Base-by-base conservation (phyloP, 371 early-diverging fungal species). In the Catenaria anguillulae region DNA sequence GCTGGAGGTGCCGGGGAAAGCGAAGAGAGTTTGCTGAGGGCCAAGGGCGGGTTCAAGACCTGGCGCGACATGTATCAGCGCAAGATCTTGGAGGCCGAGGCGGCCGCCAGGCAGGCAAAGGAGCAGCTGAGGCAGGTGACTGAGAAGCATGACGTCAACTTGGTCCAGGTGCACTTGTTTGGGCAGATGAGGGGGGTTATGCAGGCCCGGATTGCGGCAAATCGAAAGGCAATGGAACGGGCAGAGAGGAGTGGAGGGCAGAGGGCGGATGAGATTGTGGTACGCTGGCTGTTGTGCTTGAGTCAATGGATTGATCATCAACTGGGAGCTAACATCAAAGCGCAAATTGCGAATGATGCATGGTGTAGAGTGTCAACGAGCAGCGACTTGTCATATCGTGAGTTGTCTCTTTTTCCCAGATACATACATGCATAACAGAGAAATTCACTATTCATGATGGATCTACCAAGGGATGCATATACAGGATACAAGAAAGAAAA, bases 31-130 rank as follows among this genome's bases (percentile, higher is more conserved):
- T 17, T 17, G 17, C 10, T 17, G 40, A 75, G 75, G 64, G 68
- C 70, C 55, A 56, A 64, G 13, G 64, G 77, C 15, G 80, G 80
- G 12, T 80, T 78, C 71, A 75, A 76, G 59, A 73, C 79, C 13
- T 80, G 75, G 60, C 64, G 79, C 17, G 80, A 80, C 33, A 60
- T 76, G 55, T 80, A 75, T 64, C 69, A 64, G 50, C 69, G 71
- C 43, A 68, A 71, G 56, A 69, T 75, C 24, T 29, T 62, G 33
- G 80, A 80, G 64, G 67, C 66, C 43, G 80, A 80, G 56, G 70
- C 73, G 45, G 31, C 63, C 5, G 73, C 67, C 4, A 70, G 70
- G 43, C 54, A 61, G 17, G 56, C 75, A 15, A 48, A 70, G 35
- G 76, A 77, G 60, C 66, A 65, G 45, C 78, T 79, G 62, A 74